phyloP scores from a whole-genome alignment of 2,329 filamentous ascomycete genomes.

The Biscogniauxia mediterranea region DNA sequence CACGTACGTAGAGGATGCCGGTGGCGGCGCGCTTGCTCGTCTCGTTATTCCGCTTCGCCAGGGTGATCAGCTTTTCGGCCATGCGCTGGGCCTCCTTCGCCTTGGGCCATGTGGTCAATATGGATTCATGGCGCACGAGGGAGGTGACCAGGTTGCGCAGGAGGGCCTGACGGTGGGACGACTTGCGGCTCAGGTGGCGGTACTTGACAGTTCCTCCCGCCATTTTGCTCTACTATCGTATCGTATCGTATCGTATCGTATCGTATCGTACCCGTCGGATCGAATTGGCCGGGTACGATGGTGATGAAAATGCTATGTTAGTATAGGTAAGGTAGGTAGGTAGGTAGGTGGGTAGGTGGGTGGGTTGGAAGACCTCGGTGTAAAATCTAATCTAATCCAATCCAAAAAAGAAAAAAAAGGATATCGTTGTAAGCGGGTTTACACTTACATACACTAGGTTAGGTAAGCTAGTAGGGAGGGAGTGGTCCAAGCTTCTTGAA shows the following conservation, averaged over 20 bases:
- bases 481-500: constrained; percentile 6
- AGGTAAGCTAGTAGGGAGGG: constrained; percentile 12
- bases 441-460: too few species aligned
- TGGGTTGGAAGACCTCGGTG: too few species aligned
- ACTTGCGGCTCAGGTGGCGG: constrained; percentile 81
- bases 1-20: constrained; percentile 79
- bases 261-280: too few species aligned
- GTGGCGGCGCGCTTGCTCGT: constrained; percentile 73
- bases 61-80: constrained; percentile 90
- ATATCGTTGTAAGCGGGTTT: background rate
- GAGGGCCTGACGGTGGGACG: constrained; percentile 84
- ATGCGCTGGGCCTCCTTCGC: constrained; percentile 94
- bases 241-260: too few species aligned
- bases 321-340: constrained; percentile 1
- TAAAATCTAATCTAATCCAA: too few species aligned
- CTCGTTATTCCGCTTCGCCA: constrained; percentile 90
- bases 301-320: constrained; percentile 1
- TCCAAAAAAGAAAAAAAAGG: too few species aligned
- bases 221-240: constrained; percentile 50
- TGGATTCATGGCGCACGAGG: constrained; percentile 88
- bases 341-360: constrained; percentile 2
- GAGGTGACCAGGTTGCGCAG: constrained; percentile 95
- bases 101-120: constrained; percentile 93
- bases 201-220: constrained; percentile 85
- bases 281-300: background rate